phyloP scores from a whole-genome alignment of 2,329 filamentous ascomycete species.

The Phaeosphaeria sp. region DNA sequence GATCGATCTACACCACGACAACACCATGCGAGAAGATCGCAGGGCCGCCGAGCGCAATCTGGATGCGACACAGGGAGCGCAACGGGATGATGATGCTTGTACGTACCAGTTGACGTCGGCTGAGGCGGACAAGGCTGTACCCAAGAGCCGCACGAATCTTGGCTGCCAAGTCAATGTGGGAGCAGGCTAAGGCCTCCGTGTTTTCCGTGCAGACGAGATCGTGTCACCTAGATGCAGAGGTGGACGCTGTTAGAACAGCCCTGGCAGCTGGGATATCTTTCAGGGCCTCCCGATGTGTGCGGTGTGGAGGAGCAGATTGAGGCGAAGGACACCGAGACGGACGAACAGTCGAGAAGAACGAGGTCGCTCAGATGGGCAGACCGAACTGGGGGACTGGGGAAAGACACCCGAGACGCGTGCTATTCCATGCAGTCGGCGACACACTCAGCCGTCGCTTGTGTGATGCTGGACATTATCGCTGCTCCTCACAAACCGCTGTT shows the following conservation, averaged over 20 bases:
- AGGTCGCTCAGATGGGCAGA: not conserved
- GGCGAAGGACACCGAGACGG: not conserved
- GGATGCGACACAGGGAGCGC: constrained; percentile 9
- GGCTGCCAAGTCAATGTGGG: constrained; percentile 34
- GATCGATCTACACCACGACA: constrained; percentile 9
- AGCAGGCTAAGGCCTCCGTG: constrained; percentile 15
- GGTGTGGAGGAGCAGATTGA: not conserved
- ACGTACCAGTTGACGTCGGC: constrained; percentile 36
- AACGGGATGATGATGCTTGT: constrained; percentile 17
- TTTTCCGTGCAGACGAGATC: constrained; percentile 2
- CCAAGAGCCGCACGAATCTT: constrained; percentile 33
- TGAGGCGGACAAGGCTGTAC: constrained; percentile 22
- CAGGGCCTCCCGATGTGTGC: not conserved
- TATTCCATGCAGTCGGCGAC: not conserved
- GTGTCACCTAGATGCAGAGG: not conserved
- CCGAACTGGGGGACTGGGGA: not conserved
- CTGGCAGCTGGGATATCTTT: not conserved
- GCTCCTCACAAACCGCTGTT: not conserved
- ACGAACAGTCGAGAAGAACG: not conserved
- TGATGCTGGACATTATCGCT: not conserved
- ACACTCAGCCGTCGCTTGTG: not conserved
- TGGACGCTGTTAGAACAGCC: not conserved
- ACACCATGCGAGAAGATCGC: constrained; percentile 4
- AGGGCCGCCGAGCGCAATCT: constrained; percentile 4
- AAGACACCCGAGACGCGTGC: not conserved